Percentiles rank a stretch among this genome's conserved stretches.
Evolutionary conservation across 805 yeast species (phyloP).

Genomic region (Nakazawaea wickerhamii): DNA sequence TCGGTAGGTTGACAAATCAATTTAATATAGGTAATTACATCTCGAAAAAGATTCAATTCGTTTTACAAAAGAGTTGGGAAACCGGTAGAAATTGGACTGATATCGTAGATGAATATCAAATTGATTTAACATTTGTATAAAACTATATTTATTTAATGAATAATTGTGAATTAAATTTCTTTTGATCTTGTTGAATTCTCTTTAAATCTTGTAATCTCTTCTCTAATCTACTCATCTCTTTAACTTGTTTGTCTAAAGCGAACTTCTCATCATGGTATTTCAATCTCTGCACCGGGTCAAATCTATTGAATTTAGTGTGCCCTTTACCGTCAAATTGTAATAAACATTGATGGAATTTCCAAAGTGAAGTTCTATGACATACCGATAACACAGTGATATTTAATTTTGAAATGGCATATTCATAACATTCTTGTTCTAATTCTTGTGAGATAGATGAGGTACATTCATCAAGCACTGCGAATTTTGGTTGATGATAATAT

Average conservation of each 20-base stretch:
- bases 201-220: conserved; percentile 63
- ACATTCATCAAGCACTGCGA: conserved; percentile 94
- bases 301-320: conserved; percentile 35
- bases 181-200: conserved; percentile 15
- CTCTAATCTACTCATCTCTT: conserved; percentile 63
- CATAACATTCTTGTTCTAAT: conserved; percentile 85
- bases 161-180: conserved; percentile 9
- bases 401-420: conserved; percentile 63
- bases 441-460: conserved; percentile 91
- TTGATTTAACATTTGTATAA: conserved; percentile 40
- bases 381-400: conserved; percentile 84
- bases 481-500: conserved; percentile 85
- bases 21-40: conserved; percentile 37
- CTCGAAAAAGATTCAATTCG: conserved; percentile 38
- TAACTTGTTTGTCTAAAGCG: conserved; percentile 59
- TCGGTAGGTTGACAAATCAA: conserved; percentile 35
- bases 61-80: conserved; percentile 51
- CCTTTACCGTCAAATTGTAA: conserved; percentile 82
- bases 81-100: conserved; percentile 48
- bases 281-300: conserved; percentile 71
- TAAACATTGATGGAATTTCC: conserved; percentile 85
- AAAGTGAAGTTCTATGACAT: conserved; percentile 85
- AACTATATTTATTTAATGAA: background rate
- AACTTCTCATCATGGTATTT: conserved; percentile 74
- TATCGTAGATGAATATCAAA: conserved; percentile 35